These are phyloP conservation scores for Umbelopsis vinacea DNA, from an alignment of 192 early-diverging fungal genomes.

Conservation along the genomic window DNA sequence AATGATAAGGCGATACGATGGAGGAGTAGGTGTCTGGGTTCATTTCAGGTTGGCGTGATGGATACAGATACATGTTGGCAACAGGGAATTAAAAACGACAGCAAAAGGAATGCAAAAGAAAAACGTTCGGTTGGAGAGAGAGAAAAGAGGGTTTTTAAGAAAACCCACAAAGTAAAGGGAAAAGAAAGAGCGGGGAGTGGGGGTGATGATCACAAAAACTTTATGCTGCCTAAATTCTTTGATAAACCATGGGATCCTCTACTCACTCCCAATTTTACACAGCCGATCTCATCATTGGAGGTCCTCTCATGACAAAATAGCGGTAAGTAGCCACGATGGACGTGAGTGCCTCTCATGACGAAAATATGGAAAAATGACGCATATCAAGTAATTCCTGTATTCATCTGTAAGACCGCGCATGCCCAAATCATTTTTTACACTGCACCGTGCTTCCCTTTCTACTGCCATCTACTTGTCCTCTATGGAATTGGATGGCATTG, in stretches of 20 bases:
- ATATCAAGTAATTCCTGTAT: not conserved
- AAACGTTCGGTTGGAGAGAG: not conserved
- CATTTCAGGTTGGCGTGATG: slow-evolving; percentile 17
- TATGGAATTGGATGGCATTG: too few species aligned
- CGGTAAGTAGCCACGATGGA: not conserved
- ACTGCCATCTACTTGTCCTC: too few species aligned
- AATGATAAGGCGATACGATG: slow-evolving; percentile 22
- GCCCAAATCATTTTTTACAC: too few species aligned
- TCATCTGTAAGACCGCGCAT: not conserved
- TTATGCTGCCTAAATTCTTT: slow-evolving; percentile 1
- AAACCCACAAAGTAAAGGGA: not conserved
- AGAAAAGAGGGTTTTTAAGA: not conserved
- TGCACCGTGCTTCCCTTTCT: too few species aligned
- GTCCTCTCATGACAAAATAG: not conserved
- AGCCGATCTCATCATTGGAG: not conserved
- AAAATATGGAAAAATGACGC: not conserved
- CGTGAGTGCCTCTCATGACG: slow-evolving; percentile 19
- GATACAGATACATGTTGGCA: slow-evolving; percentile 12
- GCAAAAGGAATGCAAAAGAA: not conserved
- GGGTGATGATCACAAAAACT: slow-evolving; percentile 22
- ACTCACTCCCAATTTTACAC: not conserved
- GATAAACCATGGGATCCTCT: slow-evolving; percentile 10
- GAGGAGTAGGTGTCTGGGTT: slow-evolving; percentile 11
- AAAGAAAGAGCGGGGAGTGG: not conserved
- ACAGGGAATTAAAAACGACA: not conserved